A percentile compares a stretch with the other conserved stretches of the same genome.
These are phyloP conservation scores for Colletotrichum siamense DNA, from an alignment of 2,329 filamentous ascomycete genomes.

Conservation along the genomic window DNA sequence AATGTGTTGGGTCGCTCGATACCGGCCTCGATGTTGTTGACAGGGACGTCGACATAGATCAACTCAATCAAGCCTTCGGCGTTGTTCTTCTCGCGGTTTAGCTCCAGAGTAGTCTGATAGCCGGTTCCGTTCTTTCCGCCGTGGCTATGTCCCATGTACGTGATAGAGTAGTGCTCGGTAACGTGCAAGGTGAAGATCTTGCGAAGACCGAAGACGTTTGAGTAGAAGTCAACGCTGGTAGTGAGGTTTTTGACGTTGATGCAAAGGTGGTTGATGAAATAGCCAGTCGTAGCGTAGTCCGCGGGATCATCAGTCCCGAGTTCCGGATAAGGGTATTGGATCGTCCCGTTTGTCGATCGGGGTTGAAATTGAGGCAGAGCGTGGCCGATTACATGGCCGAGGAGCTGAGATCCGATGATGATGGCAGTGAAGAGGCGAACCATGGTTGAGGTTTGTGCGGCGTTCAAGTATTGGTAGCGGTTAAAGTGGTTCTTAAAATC, in stretches of 20 bases:
- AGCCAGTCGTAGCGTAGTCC: slow-evolving; percentile 33
- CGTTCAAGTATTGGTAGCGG: not conserved
- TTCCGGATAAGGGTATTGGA: not conserved
- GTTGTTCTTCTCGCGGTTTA: slow-evolving; percentile 39
- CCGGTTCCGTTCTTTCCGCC: slow-evolving; percentile 43
- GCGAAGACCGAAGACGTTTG: slow-evolving; percentile 36
- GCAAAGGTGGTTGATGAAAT: slow-evolving; percentile 39
- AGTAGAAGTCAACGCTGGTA: slow-evolving; percentile 37
- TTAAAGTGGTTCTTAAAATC: not conserved
- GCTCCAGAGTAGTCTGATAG: slow-evolving; percentile 37
- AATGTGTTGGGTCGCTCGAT: slow-evolving; percentile 33
- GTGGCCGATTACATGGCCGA: not conserved
- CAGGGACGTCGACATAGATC: slow-evolving; percentile 27
- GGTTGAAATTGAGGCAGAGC: not conserved
- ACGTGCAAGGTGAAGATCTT: slow-evolving; percentile 37
- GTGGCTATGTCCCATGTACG: slow-evolving; percentile 39
- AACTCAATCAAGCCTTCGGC: slow-evolving; percentile 37
- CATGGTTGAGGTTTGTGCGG: not conserved
- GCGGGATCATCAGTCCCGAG: slow-evolving; percentile 25
- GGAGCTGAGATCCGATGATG: not conserved
- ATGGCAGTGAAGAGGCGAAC: not conserved
- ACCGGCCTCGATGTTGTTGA: slow-evolving; percentile 24
- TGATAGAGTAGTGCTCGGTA: slow-evolving; percentile 32
- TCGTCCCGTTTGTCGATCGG: not conserved
- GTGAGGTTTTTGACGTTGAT: slow-evolving; percentile 35